Evolutionary conservation across 1,139 yeast species (phyloP), one percentile per base, ranked within the genome.

Genomic region (Tardiomyces depauwii): DNA sequence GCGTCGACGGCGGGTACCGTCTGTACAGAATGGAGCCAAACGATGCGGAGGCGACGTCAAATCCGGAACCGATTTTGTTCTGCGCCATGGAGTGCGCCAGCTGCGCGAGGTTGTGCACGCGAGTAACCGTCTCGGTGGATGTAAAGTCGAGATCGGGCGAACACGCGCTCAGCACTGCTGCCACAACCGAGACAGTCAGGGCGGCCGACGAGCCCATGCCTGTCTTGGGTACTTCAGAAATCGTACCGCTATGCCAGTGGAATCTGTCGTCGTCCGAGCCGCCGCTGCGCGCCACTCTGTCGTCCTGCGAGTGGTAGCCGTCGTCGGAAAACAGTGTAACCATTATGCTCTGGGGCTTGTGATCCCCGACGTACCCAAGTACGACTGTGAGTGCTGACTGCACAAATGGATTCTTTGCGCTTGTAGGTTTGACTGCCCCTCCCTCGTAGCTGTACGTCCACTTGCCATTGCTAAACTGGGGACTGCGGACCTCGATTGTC

Each of bases 191-290:
- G 0, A 95, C 77, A 1, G 88, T 95, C 50, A 91, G 70, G 0
- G 96, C 95, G 0, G 98, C 98, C 21, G 96, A 88, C 13, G 96
- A 88, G 0, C 98, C 98, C 46, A 91, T 71, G 0, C 98, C 98
- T 0, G 98, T 93, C 61, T 91, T 91, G 9, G 95, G 80, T 3
- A 89, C 95, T 27, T 82, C 70, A 0, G 77, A 71, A 47, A 91
- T 87, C 14, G 77, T 68, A 33, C 62, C 53, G 0, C 62, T 48
- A 60, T 91, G 96, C 60, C 68, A 80, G 41, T 76, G 68, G 58
- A 89, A 89, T 21, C 59, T 51, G 42, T 66, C 71, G 2, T 56
- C 47, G 0, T 69, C 67, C 44, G 72, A 70, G 1, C 44, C 42
- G 12, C 43, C 25, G 0, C 75, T 66, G 2, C 44, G 43, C 51